Evolutionary conservation across 768 basidiomycete genomes (phyloP).

Genomic region (Kwoniella dejecticola): DNA sequence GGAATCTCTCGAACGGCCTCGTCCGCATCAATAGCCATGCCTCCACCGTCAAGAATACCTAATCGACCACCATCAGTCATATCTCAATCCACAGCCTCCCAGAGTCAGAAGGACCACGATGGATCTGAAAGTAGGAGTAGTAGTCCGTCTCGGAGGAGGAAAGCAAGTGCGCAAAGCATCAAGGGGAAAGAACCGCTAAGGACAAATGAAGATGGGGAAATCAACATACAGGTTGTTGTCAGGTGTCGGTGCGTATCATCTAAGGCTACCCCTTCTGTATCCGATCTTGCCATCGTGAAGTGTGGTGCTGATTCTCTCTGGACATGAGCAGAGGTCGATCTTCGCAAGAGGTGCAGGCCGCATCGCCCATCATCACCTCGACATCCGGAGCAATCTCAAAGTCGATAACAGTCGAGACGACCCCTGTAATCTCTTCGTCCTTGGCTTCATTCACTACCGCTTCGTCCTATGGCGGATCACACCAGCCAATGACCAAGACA

Average conservation of each 20-base stretch:
- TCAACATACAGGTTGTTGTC: slow-evolving; percentile 91
- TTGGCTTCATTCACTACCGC: slow-evolving; percentile 47
- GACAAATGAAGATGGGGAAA: slow-evolving; percentile 61
- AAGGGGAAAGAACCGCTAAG: slow-evolving; percentile 16
- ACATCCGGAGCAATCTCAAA: slow-evolving; percentile 74
- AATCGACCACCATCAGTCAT: slow-evolving; percentile 39
- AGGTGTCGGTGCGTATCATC: slow-evolving; percentile 69
- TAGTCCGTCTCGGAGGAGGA: slow-evolving; percentile 29
- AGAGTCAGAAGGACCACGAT: slow-evolving; percentile 9
- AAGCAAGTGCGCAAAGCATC: slow-evolving; percentile 3
- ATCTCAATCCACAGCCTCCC: slow-evolving; percentile 24
- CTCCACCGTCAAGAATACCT: slow-evolving; percentile 43
- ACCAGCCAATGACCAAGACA: slow-evolving; percentile 58
- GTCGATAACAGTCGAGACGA: slow-evolving; percentile 78
- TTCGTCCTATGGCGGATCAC: slow-evolving; percentile 46
- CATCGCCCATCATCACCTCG: slow-evolving; percentile 82
- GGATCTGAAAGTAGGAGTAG: slow-evolving; percentile 14
- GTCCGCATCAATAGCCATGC: slow-evolving; percentile 43
- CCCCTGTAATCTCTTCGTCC: slow-evolving; percentile 35
- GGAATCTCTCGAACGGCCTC: slow-evolving; percentile 34
- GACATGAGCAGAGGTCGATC: slow-evolving; percentile 62
- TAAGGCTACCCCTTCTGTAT: background rate
- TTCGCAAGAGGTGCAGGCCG: slow-evolving; percentile 77
- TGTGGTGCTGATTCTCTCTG: too few species aligned
- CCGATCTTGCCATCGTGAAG: background rate